phyloP scores from a whole-genome alignment of 2,329 filamentous ascomycete species.

The Claviceps citrina region DNA sequence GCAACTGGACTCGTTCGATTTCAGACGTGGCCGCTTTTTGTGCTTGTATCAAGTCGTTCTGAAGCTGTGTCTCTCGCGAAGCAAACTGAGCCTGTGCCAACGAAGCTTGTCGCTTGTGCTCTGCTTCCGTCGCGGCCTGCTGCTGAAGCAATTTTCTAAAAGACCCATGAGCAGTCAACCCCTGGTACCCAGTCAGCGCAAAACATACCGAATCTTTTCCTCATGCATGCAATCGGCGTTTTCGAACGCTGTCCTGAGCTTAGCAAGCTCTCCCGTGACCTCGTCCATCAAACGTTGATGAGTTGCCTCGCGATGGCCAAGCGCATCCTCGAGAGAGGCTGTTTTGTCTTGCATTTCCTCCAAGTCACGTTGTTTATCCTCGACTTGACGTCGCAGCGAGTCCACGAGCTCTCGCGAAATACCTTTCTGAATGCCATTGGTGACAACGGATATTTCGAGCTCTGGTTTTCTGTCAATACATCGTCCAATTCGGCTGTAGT shows the following conservation, averaged over 20 bases:
- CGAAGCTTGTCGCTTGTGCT: conserved; percentile 12
- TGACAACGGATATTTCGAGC: conserved; percentile 66
- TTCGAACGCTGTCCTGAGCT: conserved; percentile 18
- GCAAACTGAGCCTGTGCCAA: conserved; percentile 8
- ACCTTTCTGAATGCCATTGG: conserved; percentile 70
- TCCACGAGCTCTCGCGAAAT: conserved; percentile 92
- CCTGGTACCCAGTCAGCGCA: not conserved
- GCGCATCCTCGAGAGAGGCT: conserved; percentile 32
- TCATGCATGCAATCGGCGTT: conserved; percentile 14
- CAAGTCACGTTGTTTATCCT: conserved; percentile 47
- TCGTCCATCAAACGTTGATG: conserved; percentile 51
- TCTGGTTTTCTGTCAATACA: conserved; percentile 85
- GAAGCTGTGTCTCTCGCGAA: conserved; percentile 14
- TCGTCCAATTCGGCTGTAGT: conserved; percentile 70
- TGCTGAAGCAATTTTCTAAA: conserved; percentile 10
- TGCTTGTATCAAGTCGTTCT: conserved; percentile 27
- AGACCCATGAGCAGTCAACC: not conserved
- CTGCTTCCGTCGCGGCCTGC: conserved; percentile 12
- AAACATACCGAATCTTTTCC: conserved; percentile 37
- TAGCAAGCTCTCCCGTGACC: conserved; percentile 14
- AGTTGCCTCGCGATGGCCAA: conserved; percentile 60
- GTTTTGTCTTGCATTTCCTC: conserved; percentile 31
- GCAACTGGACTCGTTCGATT: conserved; percentile 30
- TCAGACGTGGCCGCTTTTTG: conserved; percentile 35
- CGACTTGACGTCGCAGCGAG: conserved; percentile 59